Percentiles rank a stretch among this genome's conserved stretches.
phyloP scores from a whole-genome alignment of 176 grass and related monocot species.

The Guadua angustifolia region DNA sequence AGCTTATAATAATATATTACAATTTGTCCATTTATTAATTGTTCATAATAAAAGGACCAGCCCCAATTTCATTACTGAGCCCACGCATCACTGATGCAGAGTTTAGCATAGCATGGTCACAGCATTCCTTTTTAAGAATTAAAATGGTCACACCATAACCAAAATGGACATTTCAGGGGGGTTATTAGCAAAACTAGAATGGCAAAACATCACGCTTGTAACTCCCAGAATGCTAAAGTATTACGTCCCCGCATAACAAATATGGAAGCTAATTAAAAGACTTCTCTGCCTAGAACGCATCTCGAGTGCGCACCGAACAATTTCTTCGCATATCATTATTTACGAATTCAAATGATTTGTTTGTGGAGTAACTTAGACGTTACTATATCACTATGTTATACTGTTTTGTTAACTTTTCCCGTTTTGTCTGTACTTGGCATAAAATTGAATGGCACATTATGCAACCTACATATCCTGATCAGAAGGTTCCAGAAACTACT shows the following conservation, averaged over 20 bases:
- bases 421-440: not conserved
- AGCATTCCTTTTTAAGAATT: not conserved
- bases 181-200: not conserved
- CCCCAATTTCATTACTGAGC: not conserved
- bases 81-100: not conserved
- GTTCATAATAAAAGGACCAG: not conserved
- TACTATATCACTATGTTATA: conserved; percentile 1
- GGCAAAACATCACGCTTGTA: not conserved
- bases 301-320: not conserved
- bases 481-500: conserved; percentile 1
- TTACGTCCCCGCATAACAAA: not conserved
- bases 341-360: not conserved
- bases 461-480: not conserved
- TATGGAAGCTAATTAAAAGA: not conserved
- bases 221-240: not conserved
- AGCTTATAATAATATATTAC: not conserved
- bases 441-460: not conserved
- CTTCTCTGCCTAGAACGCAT: not conserved
- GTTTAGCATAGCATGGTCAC: not conserved
- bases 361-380: conserved; percentile 7
- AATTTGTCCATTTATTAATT: not conserved
- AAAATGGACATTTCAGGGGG: not conserved
- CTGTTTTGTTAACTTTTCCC: not conserved
- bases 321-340: not conserved
- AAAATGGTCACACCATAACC: not conserved